A percentile compares a stretch with the other conserved stretches of the same genome.
Evolutionary conservation across 2,329 filamentous ascomycete species (phyloP).

Genomic region (Pestalotiopsis sp.): DNA sequence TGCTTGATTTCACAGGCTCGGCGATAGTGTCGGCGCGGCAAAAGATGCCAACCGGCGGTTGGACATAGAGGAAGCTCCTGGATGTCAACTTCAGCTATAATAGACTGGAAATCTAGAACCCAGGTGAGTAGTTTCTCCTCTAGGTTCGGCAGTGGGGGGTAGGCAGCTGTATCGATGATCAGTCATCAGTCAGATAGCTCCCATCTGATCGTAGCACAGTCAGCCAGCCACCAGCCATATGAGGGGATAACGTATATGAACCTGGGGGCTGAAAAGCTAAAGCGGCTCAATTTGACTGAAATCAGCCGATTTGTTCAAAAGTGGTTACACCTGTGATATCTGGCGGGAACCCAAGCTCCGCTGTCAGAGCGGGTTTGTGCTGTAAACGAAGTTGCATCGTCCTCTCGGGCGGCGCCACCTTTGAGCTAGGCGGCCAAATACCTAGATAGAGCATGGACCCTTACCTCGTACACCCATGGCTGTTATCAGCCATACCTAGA

Average conservation of each 20-base stretch:
- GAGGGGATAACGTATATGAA: not conserved
- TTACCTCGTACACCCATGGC: no score
- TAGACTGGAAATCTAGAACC: not conserved
- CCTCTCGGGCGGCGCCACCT: not conserved
- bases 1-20: not conserved
- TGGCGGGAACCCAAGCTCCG: not conserved
- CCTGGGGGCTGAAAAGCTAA: not conserved
- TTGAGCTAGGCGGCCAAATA: no score
- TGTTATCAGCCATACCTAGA: no score
- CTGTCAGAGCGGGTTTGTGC: not conserved
- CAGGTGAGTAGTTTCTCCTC: not conserved
- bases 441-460: no score
- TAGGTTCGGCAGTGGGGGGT: not conserved
- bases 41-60: not conserved
- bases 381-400: not conserved
- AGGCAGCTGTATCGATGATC: no score
- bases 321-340: not conserved
- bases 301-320: not conserved
- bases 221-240: no score
- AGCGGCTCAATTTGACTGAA: not conserved
- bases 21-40: not conserved
- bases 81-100: not conserved
- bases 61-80: not conserved
- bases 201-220: no score
- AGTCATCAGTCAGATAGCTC: no score